Conservation (phyloP, 176 grass and related monocot genomes). For the Avena atlantica region DNA sequence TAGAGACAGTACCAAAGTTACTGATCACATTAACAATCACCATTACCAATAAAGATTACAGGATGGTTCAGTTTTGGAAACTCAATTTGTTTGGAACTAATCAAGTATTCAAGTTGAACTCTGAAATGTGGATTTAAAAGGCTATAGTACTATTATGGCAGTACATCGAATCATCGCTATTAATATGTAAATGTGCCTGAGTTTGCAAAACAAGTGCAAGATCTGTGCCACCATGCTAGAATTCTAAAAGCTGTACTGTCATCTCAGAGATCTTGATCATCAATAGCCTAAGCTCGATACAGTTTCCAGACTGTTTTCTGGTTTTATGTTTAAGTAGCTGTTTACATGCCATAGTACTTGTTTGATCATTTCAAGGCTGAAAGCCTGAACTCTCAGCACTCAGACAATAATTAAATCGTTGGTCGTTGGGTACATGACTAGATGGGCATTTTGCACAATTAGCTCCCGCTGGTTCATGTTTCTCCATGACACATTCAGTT, state of each 20-base stretch:
- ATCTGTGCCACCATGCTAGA: neutral
- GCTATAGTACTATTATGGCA: neutral
- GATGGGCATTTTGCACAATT: neutral
- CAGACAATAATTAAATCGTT: neutral
- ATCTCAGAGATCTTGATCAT: neutral
- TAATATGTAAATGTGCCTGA: neutral
- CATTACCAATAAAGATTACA: neutral
- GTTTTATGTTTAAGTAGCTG: neutral
- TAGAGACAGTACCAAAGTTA: neutral
- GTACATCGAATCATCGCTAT: neutral
- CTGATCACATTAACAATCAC: neutral
- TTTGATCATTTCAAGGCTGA: neutral
- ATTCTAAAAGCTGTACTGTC: neutral
- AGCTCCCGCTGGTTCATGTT: neutral
- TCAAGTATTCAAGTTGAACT: neutral
- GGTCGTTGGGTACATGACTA: neutral
- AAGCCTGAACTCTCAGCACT: neutral
- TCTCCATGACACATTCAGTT: neutral
- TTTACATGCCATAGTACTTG: neutral
- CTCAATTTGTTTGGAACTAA: neutral
- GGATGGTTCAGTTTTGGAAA: neutral
- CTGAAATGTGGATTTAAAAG: neutral
- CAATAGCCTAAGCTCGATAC: neutral
- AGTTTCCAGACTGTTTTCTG: neutral
- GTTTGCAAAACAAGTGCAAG: slow-evolving; percentile 13